Evolutionary conservation across 192 early-diverging fungal genomes (phyloP), one percentile per base, ranked within the genome.

Genomic region (Rhizophagus clarus): DNA sequence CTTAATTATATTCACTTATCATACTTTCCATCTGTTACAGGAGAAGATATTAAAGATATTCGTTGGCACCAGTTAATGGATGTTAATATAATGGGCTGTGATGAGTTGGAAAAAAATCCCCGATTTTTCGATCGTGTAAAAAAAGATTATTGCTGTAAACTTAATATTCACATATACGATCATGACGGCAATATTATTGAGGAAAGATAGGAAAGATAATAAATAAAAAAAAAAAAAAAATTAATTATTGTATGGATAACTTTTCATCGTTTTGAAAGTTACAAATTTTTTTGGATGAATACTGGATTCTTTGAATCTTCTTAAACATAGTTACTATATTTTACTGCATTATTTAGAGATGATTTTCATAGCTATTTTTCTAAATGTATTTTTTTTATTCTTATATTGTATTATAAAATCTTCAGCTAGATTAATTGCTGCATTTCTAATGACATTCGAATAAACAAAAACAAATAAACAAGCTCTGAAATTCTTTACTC

Each of bases 91-190:
- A 70, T 70, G 68, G 32, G 68, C n/a, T 70, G 68, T 70, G 68
- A 70, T 9, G 20, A 14, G 40, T 42, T 70, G 15, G 68, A 42
- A 40, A 70, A 70, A 22, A 20, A 70, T 1, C 1, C 68, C 17
- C 40, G 6, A 42, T 70, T 70, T 70, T 70, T 70, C 22, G 68
- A 70, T 22, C 37, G 68, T 40, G 68, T 70, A 22, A 70, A 70
- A 40, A 10, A 70, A 70, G 37, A 70, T 22, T 9, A 22, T 40
- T 70, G 68, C 26, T 28, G 37, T 22, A 37, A 70, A 70, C 68
- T 70, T 70, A 40, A 70, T 70, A 70, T 70, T 40, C 68, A 70
- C 22, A 70, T 70, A 70, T 70, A 70, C 29, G 68, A 70, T 70
- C 32, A 24, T 22, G 68, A 70, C 3, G 68, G 68, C 14, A 70